Evolutionary conservation across 140 eudicot species (phyloP), one percentile per base, ranked within the genome.

Genomic region (Senecio squalidus): DNA sequence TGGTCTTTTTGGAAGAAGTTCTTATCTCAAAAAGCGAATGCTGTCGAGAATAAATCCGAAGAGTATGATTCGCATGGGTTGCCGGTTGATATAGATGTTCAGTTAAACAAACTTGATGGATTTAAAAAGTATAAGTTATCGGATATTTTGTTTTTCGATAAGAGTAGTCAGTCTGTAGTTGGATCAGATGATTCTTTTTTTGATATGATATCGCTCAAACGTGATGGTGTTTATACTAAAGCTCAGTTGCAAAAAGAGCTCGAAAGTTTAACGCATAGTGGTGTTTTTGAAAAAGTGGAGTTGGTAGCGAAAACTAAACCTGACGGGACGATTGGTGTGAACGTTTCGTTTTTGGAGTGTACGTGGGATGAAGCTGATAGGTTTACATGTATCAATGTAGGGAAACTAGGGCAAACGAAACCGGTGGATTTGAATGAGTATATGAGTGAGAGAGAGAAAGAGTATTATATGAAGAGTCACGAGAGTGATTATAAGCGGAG

Each of bases 371-470:
- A 49, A 23, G 55, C 50, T 17, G 50, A 44, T 17, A 15, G 10
- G 21, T 44, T 44, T 44, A 44, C n/a, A 17, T 44, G 50, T 17
- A 44, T 44, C 16, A 81, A 78, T 59, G 94, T 84, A 15, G 85
- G 89, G 7, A 58, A 75, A 28, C 55, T 84, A 80, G 65, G 69
- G 14, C 77, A 78, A 34, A 60, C 85, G 1, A 73, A 78, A 68
- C 70, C 74, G 6, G 29, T 80, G 3, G 89, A 81, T 36, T 72
- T 83, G 72, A 76, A 74, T 31, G 45, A 69, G 5, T 76, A 81
- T 59, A 75, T 75, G 89, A 84, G 81, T 2, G 79, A 84, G 43
- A 81, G 64, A 60, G 89, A 81, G 79, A 69, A 31, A 41, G 1
- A 62, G 21, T 85, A 69, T 23, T 84, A 58, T 49, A 55, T 49